Percentiles rank a stretch among this genome's conserved stretches.
phyloP scores from a whole-genome alignment of 1,284 basidiomycete genomes.

The Trichosporon asahii region DNA sequence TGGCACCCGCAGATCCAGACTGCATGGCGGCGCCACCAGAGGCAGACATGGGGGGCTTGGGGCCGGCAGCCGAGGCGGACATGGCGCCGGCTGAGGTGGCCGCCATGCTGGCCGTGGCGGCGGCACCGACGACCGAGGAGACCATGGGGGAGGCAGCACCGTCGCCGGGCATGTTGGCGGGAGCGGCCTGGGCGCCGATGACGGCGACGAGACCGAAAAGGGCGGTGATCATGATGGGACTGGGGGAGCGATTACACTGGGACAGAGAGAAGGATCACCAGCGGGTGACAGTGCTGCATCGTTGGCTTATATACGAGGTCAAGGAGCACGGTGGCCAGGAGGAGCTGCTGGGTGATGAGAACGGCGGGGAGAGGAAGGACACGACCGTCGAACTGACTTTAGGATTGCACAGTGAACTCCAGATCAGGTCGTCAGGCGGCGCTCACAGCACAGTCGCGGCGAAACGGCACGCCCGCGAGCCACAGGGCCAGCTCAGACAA shows the following conservation, averaged over 20 bases:
- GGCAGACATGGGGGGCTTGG: neutral
- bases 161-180: neutral
- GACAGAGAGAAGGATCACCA: neutral
- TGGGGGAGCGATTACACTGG: neutral
- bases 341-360: neutral
- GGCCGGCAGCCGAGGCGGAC: neutral
- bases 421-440: neutral
- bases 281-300: neutral
- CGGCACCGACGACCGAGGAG: neutral
- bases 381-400: neutral
- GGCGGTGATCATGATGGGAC: neutral
- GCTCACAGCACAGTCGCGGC: neutral
- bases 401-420: neutral
- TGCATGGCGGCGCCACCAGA: neutral
- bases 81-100: neutral
- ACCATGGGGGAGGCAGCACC: neutral
- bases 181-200: conserved; percentile 3
- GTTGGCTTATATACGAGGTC: neutral
- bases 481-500: neutral
- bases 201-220: neutral
- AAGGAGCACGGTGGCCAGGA: neutral
- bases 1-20: neutral
- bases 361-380: neutral
- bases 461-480: neutral
- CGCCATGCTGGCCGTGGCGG: neutral